phyloP scores from a whole-genome alignment of 768 basidiomycete species.

The Suillus americanus region DNA sequence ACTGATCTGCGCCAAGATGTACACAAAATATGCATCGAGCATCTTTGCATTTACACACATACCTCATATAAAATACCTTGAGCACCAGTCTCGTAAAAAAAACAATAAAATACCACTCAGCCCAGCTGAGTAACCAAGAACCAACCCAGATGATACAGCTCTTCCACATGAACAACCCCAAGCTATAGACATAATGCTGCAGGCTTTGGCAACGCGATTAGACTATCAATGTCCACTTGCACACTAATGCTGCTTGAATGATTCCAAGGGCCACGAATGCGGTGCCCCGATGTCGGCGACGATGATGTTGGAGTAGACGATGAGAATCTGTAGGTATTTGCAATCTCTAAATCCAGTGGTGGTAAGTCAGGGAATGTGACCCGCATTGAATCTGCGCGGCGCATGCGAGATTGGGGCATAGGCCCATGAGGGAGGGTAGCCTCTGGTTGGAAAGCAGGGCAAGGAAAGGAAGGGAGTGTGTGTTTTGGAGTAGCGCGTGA shows the following conservation, averaged over 20 bases:
- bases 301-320: constrained; percentile 15
- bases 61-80: background rate
- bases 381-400: constrained; percentile 7
- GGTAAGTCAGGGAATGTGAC: constrained; percentile 22
- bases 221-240: constrained; percentile 44
- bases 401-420: constrained; percentile 18
- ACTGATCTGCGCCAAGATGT: background rate
- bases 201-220: constrained; percentile 48
- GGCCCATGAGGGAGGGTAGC: constrained; percentile 24
- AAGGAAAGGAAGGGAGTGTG: constrained; percentile 64
- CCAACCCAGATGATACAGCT: background rate
- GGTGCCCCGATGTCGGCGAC: constrained; percentile 19
- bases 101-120: constrained; percentile 7
- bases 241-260: constrained; percentile 46
- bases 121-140: background rate
- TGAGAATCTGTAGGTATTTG: constrained; percentile 16
- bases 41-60: constrained; percentile 8
- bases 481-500: constrained; percentile 62
- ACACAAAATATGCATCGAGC: constrained; percentile 11
- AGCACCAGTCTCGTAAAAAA: constrained; percentile 11
- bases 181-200: constrained; percentile 31
- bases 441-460: constrained; percentile 46
- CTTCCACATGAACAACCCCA: background rate
- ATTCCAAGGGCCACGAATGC: constrained; percentile 57
- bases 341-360: constrained; percentile 21